Base-by-base conservation (phyloP, 2,329 filamentous ascomycete species). In the Calonectria multiphialidica region DNA sequence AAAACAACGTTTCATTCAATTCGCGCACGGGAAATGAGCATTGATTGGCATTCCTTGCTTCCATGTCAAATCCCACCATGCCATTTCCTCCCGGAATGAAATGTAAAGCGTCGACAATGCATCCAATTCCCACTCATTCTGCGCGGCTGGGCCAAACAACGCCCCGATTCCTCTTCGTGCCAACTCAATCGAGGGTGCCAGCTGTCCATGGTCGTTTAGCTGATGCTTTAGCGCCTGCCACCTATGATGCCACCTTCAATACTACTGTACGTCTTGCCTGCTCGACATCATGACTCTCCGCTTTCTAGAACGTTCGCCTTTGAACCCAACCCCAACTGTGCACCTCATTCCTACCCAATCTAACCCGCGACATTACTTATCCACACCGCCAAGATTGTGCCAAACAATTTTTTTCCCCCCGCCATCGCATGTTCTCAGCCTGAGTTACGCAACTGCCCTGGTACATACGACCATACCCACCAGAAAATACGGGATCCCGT, bases 391-490 rank as follows among this genome's bases (percentile, higher is more conserved):
- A 13, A 40, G 9, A 8, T 10, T 10, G 12, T 61, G 35, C 18
- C 9, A 30, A 40, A 28, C 53, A 33, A 55, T 42, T 25, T 61
- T 42, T 23, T 21, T 8, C 7, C 42, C 15, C 21, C 5, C 21
- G 13, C 3, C 15, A n/a, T 49, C 5, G n/a, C 21, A 42, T 44
- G 15, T 7, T 6, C 57, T 61, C 37, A 28, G 12, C 16, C 35
- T 44, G 57, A 61, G 37, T 61, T 61, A 42, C 16, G 2, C 15
- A 28, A 21, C 9, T 16, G 13, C 23, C 23, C 35, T 6, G 37
- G 16, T 13, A 57, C 50, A 57, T 61, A 42, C 57, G 57, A 61
- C 37, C 37, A 61, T 61, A 61, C 57, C 57, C 57, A 61, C 57
- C 30, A 44, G 35, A 40, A 21, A 61, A 61, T 61, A 42, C 23